Percentiles rank a stretch among this genome's conserved stretches.
phyloP scores from a whole-genome alignment of 768 basidiomycete genomes.

The Russula compacta region DNA sequence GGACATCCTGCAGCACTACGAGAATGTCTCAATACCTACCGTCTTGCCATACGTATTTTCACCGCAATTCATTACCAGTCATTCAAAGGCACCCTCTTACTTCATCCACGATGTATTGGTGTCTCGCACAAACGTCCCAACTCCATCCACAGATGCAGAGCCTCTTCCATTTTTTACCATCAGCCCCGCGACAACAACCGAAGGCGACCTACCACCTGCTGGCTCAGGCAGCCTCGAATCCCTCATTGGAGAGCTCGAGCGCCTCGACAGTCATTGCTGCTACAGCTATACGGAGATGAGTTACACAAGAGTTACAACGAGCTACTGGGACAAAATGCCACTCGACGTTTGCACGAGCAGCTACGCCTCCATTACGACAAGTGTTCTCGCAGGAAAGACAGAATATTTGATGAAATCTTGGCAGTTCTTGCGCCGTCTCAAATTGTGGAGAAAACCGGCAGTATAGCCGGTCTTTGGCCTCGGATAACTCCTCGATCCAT shows the following conservation, averaged over 20 bases:
- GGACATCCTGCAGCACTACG: neutral
- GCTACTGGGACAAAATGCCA: neutral
- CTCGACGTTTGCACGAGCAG: neutral
- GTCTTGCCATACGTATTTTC: neutral
- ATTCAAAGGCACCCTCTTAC: neutral
- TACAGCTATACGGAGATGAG: conserved; percentile 2
- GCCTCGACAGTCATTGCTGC: neutral
- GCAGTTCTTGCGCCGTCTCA: neutral
- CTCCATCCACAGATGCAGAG: neutral
- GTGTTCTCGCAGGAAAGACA: neutral
- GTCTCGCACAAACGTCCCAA: neutral
- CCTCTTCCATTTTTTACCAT: neutral
- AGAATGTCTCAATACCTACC: neutral
- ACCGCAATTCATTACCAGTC: neutral
- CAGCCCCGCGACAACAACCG: neutral
- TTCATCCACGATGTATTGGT: neutral
- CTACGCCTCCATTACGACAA: neutral
- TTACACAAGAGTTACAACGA: neutral
- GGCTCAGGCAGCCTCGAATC: neutral
- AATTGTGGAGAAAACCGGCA: neutral
- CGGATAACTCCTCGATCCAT: conserved; percentile 3
- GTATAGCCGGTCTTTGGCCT: conserved; percentile 5
- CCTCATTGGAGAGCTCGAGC: neutral
- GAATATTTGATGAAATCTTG: neutral
- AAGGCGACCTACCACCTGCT: neutral